Percentiles rank a stretch among this genome's conserved stretches.
Evolutionary conservation across 2,329 filamentous ascomycete species (phyloP).

Genomic region (Pseudopithomyces maydicus): DNA sequence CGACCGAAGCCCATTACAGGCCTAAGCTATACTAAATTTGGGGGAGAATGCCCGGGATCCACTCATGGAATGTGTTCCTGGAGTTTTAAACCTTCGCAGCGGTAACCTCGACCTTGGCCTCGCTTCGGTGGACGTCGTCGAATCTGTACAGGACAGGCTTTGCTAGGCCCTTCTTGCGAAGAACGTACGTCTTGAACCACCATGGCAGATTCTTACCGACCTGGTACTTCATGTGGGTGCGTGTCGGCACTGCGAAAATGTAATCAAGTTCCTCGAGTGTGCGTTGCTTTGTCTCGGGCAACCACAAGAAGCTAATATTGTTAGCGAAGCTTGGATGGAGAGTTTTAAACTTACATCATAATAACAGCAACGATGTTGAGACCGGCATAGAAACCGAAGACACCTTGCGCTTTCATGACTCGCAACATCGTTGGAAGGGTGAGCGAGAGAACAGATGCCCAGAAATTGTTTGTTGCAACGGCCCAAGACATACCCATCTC

Average conservation of each 20-base stretch:
- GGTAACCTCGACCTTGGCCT: background rate
- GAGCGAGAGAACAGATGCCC: conserved; percentile 64
- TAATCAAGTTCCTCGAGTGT: conserved; percentile 57
- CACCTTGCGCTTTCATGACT: conserved; percentile 57
- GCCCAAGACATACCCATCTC: conserved; percentile 74
- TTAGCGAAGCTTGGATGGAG: conserved; percentile 6
- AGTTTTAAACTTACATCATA: conserved; percentile 55
- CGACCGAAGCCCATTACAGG: background rate
- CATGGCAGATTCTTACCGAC: conserved; percentile 45
- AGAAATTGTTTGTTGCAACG: conserved; percentile 68
- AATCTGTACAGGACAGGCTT: conserved; percentile 48
- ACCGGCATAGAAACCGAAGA: conserved; percentile 66
- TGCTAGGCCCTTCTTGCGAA: conserved; percentile 42
- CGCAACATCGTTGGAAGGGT: conserved; percentile 65
- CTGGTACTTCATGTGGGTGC: conserved; percentile 46
- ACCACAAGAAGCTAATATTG: conserved; percentile 56
- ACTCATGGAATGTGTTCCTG: background rate
- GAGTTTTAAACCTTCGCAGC: background rate
- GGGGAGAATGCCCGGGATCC: background rate
- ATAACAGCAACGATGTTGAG: conserved; percentile 65
- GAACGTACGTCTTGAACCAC: conserved; percentile 52
- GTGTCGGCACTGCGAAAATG: conserved; percentile 54
- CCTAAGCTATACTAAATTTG: background rate
- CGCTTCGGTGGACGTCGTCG: conserved; percentile 22
- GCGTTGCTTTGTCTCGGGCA: conserved; percentile 55